These are phyloP conservation scores for Leishmania martiniquensis DNA, from an alignment of 208 protist genomes.

Conservation along the genomic window DNA sequence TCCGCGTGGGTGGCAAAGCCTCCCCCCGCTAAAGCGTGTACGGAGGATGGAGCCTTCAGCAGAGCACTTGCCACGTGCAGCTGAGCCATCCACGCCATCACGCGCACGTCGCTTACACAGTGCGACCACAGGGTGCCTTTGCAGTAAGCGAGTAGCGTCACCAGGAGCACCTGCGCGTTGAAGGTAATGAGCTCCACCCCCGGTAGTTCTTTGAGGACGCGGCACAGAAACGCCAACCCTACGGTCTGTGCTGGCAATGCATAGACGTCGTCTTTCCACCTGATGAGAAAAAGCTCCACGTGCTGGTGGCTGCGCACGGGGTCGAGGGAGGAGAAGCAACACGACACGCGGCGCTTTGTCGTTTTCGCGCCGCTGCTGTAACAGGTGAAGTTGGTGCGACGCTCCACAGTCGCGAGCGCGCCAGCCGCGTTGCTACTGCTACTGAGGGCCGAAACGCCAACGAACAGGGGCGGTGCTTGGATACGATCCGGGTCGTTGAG, in stretches of 20 bases:
- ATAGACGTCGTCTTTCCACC: conserved; percentile 82
- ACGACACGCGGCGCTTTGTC: conserved; percentile 24
- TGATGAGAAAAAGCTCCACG: conserved; percentile 53
- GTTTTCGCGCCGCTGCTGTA: conserved; percentile 21
- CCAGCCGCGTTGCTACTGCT: neutral
- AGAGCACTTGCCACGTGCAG: conserved; percentile 19
- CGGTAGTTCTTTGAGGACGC: conserved; percentile 61
- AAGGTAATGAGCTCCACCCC: conserved; percentile 92
- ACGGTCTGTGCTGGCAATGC: conserved; percentile 42
- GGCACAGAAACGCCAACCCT: conserved; percentile 61
- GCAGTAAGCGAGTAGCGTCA: conserved; percentile 59
- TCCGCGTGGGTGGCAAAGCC: neutral
- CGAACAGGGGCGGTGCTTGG: conserved; percentile 82
- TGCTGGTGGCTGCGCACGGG: conserved; percentile 41
- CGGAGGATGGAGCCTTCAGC: neutral
- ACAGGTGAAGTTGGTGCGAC: conserved; percentile 36
- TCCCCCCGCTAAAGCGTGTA: too few species aligned
- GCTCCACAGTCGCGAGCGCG: conserved; percentile 11
- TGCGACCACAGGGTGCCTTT: conserved; percentile 58
- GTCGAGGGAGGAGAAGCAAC: conserved; percentile 28
- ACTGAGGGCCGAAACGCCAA: conserved; percentile 43
- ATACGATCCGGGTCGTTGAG: conserved; percentile 84
- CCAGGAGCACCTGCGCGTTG: conserved; percentile 71
- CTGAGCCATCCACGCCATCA: conserved; percentile 86
- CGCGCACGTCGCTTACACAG: conserved; percentile 81